These are phyloP conservation scores for Tagetes patula DNA, from an alignment of 129 eudicot genomes.

Conservation along the genomic window DNA sequence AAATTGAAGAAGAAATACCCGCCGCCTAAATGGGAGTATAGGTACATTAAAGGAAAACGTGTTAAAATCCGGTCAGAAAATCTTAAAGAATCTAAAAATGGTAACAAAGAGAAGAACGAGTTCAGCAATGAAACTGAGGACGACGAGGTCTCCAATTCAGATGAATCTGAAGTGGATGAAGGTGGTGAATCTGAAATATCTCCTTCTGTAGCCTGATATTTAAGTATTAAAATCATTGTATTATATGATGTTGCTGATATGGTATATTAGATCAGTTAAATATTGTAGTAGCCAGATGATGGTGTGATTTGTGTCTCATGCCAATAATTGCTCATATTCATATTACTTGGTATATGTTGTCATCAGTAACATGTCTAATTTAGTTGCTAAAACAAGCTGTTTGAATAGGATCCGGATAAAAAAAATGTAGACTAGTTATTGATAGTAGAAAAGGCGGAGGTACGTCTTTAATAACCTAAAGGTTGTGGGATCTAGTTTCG, in stretches of 20 bases:
- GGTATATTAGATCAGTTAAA: background rate
- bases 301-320: background rate
- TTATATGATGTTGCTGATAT: constrained; percentile 7
- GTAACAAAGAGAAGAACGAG: constrained; percentile 14
- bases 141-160: constrained; percentile 35
- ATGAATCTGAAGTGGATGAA: constrained; percentile 27
- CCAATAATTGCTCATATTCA: too few species aligned
- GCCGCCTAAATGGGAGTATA: constrained; percentile 87
- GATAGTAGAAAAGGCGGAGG: too few species aligned
- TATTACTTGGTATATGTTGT: too few species aligned
- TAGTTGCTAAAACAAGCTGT: too few species aligned
- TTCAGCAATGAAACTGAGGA: constrained; percentile 22
- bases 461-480: too few species aligned
- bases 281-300: background rate
- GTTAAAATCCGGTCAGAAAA: constrained; percentile 57
- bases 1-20: constrained; percentile 79
- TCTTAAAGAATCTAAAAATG: constrained; percentile 32
- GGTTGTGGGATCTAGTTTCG: too few species aligned
- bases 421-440: too few species aligned
- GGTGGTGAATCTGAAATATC: constrained; percentile 16
- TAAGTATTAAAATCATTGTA: constrained; percentile 4
- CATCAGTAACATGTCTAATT: too few species aligned
- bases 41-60: constrained; percentile 77
- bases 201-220: constrained; percentile 1
- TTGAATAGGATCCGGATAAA: too few species aligned